These are phyloP conservation scores for Coleophoma crateriformis DNA, from an alignment of 2,329 filamentous ascomycete species.

Conservation along the genomic window DNA sequence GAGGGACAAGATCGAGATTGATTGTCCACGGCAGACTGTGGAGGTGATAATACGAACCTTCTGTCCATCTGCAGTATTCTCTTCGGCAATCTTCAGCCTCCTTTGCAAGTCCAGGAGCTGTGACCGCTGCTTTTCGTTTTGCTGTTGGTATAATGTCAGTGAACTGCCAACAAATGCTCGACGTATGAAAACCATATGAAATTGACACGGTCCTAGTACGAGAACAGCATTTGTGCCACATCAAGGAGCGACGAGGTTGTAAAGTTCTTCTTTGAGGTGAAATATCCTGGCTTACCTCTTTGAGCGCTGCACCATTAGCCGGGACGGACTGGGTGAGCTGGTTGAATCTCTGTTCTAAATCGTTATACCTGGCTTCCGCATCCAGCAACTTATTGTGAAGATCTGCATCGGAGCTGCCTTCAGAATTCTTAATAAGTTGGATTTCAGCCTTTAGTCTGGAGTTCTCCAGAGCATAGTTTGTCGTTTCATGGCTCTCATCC, in stretches of 20 bases:
- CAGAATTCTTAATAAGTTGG: constrained; percentile 47
- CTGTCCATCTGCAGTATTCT: constrained; percentile 19
- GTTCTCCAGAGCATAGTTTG: constrained; percentile 42
- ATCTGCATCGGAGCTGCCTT: constrained; percentile 46
- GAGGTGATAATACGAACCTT: constrained; percentile 20
- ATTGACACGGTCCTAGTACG: too few species aligned
- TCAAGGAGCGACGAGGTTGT: background rate
- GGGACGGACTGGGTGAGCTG: constrained; percentile 47
- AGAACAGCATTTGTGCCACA: too few species aligned
- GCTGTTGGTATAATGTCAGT: constrained; percentile 14
- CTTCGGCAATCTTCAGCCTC: constrained; percentile 20
- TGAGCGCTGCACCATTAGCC: constrained; percentile 33
- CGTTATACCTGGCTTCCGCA: constrained; percentile 41
- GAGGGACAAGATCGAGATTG: background rate
- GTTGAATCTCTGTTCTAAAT: constrained; percentile 48
- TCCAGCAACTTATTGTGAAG: constrained; percentile 52
- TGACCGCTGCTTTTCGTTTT: constrained; percentile 20
- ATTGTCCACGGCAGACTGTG: constrained; percentile 5
- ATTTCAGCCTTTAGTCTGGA: constrained; percentile 59
- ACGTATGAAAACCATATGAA: too few species aligned
- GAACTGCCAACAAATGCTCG: too few species aligned
- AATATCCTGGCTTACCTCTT: constrained; percentile 43
- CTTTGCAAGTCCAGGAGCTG: constrained; percentile 21
- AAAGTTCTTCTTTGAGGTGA: background rate
- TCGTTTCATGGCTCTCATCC: constrained; percentile 28